Percentiles rank a stretch among this genome's conserved stretches.
These are phyloP conservation scores for Amauroascus verrucosus DNA, from an alignment of 2,329 filamentous ascomycete species.

Conservation along the genomic window DNA sequence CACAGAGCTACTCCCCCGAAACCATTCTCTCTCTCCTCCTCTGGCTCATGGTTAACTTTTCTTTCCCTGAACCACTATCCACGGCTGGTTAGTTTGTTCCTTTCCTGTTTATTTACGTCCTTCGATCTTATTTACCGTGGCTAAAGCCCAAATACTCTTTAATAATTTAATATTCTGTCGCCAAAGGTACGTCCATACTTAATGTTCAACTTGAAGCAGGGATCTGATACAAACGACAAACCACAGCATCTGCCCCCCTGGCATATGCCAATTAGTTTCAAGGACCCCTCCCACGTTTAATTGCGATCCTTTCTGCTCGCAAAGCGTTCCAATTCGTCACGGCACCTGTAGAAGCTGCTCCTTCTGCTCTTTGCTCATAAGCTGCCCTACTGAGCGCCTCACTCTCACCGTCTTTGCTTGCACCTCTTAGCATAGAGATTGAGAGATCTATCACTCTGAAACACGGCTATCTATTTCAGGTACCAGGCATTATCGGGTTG, in stretches of 20 bases:
- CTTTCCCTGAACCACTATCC: slow-evolving; percentile 6
- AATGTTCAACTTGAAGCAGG: not conserved
- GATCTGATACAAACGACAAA: slow-evolving; percentile 6
- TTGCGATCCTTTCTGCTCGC: not conserved
- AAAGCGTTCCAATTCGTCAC: not conserved
- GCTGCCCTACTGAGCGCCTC: slow-evolving; percentile 5
- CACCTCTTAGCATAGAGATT: not conserved
- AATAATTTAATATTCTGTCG: not conserved
- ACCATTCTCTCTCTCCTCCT: not conserved
- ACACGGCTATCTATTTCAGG: not conserved
- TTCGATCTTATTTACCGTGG: not conserved
- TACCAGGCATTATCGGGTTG: not conserved
- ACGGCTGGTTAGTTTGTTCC: not conserved
- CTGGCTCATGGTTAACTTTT: not conserved
- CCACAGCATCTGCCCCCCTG: not conserved
- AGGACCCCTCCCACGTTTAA: slow-evolving; percentile 1
- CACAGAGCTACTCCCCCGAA: not conserved
- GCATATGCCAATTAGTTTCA: slow-evolving; percentile 7
- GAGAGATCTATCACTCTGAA: not conserved
- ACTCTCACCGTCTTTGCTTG: not conserved
- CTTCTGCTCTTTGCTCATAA: slow-evolving; percentile 1
- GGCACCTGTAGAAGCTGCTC: slow-evolving; percentile 1
- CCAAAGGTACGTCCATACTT: not conserved
- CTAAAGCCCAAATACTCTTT: not conserved
- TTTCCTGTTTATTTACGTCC: not conserved